Base-by-base conservation (phyloP, 2,329 filamentous ascomycete species). In the Exophiala xenobiotica region DNA sequence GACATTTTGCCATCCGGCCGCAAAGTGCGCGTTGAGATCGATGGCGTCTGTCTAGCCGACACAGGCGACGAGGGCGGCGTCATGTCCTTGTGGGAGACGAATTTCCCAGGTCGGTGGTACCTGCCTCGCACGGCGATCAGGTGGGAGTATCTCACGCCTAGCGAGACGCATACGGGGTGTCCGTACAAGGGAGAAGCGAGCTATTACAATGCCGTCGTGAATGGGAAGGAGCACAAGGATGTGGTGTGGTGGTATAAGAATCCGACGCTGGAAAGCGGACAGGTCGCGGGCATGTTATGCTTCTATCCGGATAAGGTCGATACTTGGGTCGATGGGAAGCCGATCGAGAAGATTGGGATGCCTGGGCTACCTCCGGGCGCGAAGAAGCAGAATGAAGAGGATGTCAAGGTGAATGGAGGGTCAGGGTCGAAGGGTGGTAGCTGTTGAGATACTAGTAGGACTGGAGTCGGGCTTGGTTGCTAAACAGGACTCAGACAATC, bases 241-340 rank as follows among this genome's bases (percentile, higher is more conserved):
- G 57, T 61, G 20, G 61, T 57, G 3, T 63, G 61, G 61, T 63
- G 55, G 54, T 63, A 63, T 42, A 23, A 45, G 45, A 58, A 57
- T 23, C 61, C 61, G 1, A 60, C 46, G 9, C 14, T 39, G 8
- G 61, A 63, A 43, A 60, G 57, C 24, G 52, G 41, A 6, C 35
- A 26, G 31, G 54, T 63, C 19, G 26, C 33, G 7, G 61, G 58
- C 11, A 31, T 61, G 59, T 37, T 61, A 45, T 63, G 59, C 49
- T 63, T 63, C 39, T 63, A 63, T 46, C 59, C 61, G 3, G 58
- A 60, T 27, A 61, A 61, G 39, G 61, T 63, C 9, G 52, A 58
- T 23, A 63, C 54, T 3, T 57, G 46, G 45, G 55, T 63, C 4
- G 59, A 63, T 49, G 59, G 56, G 35, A 58, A 57, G 46, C 39